Conservation (phyloP, 768 basidiomycete genomes). For the Candolleomyces aberdarensis region DNA sequence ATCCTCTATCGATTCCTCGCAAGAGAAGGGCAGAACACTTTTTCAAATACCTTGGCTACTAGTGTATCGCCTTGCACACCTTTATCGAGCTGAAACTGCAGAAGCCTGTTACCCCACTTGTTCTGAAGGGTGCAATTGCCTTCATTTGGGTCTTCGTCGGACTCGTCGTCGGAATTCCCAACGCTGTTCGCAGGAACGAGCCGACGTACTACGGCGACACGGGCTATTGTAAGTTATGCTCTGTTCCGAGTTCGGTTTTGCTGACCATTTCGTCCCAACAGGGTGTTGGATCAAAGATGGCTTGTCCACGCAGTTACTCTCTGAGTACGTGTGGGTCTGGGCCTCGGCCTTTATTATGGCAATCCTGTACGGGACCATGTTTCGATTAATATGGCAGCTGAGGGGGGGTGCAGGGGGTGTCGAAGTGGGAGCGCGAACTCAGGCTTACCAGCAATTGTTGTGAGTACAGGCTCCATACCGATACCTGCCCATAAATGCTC, state of each 20-base stretch:
- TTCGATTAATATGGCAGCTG: constrained; percentile 37
- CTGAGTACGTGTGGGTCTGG: constrained; percentile 58
- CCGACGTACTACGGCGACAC: constrained; percentile 39
- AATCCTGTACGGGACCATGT: constrained; percentile 43
- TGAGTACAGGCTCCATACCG: constrained; percentile 22
- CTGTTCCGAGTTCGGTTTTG: background rate
- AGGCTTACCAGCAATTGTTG: constrained; percentile 24
- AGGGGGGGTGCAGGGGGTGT: too few relatives aligned
- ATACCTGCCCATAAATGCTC: background rate
- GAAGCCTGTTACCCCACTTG: constrained; percentile 24
- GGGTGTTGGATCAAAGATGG: constrained; percentile 50
- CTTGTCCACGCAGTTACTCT: constrained; percentile 36
- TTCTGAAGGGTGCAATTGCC: constrained; percentile 29
- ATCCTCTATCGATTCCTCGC: too few relatives aligned
- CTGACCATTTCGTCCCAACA: constrained; percentile 13
- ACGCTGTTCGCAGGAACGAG: constrained; percentile 25
- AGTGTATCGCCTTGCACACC: constrained; percentile 49
- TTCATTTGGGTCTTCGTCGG: constrained; percentile 29
- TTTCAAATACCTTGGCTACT: background rate
- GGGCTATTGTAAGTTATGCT: constrained; percentile 29
- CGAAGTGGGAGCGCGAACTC: too few relatives aligned
- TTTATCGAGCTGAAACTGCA: constrained; percentile 47
- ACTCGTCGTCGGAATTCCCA: background rate
- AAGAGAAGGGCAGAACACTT: too few relatives aligned
- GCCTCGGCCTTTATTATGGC: constrained; percentile 38